Conservation (phyloP, 495 filamentous ascomycete species). For the Penicillium paradoxum region DNA sequence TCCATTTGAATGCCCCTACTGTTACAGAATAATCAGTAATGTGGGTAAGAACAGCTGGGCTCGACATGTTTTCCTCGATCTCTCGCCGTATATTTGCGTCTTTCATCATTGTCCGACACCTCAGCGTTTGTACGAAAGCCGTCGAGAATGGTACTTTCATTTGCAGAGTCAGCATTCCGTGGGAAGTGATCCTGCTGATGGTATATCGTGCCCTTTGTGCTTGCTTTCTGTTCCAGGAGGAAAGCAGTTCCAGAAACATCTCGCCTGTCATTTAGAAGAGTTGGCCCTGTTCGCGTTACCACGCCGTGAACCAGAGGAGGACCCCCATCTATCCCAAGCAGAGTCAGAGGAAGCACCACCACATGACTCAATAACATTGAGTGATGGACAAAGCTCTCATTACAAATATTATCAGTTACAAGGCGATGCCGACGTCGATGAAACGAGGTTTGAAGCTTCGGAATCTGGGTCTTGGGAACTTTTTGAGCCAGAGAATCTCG, state of each 20-base stretch:
- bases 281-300: constrained; percentile 17
- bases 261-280: constrained; percentile 20
- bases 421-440: too few species aligned
- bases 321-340: too few species aligned
- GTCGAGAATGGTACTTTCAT: constrained; percentile 23
- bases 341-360: too few species aligned
- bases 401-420: too few species aligned
- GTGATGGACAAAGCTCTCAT: too few species aligned
- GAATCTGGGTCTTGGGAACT: too few species aligned
- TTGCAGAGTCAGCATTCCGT: constrained; percentile 8
- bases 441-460: too few species aligned
- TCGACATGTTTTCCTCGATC: constrained; percentile 27
- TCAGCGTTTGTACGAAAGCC: constrained; percentile 17
- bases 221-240: not conserved
- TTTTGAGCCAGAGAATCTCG: too few species aligned
- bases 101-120: constrained; percentile 15
- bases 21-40: constrained; percentile 19
- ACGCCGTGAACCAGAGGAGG: not conserved
- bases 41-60: constrained; percentile 11
- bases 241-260: constrained; percentile 8
- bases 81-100: constrained; percentile 27
- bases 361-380: too few species aligned
- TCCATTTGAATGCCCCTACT: constrained; percentile 28
- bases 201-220: constrained; percentile 11
- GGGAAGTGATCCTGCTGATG: not conserved